phyloP scores from a whole-genome alignment of 192 early-diverging fungal species.

The Entomortierella beljakovae region DNA sequence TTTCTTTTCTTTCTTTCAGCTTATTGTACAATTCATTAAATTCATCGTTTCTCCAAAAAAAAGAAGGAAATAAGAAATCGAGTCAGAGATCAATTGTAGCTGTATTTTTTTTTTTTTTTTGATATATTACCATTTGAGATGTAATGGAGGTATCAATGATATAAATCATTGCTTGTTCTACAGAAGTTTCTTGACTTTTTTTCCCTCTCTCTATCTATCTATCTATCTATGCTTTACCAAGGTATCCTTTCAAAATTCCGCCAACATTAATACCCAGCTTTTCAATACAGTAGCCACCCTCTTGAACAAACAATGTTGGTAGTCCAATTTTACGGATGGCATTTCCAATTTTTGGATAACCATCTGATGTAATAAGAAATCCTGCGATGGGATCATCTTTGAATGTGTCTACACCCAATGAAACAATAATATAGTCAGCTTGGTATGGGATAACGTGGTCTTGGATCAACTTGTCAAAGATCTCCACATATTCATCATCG shows the following conservation, averaged over 20 bases:
- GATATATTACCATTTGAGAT: no score
- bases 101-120: no score
- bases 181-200: no score
- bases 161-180: no score
- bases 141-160: no score
- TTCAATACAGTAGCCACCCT: constrained; percentile 66
- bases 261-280: constrained; percentile 59
- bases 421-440: constrained; percentile 70
- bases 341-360: constrained; percentile 56
- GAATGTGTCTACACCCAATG: constrained; percentile 76
- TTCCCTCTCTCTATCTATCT: neutral
- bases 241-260: constrained; percentile 58
- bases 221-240: constrained; percentile 22
- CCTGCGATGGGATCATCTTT: constrained; percentile 64
- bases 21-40: constrained; percentile 39
- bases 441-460: constrained; percentile 58
- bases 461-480: constrained; percentile 56
- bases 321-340: constrained; percentile 45
- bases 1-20: constrained; percentile 14
- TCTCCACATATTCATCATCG: constrained; percentile 67
- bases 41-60: constrained; percentile 2
- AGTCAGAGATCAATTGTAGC: no score
- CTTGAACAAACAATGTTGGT: constrained; percentile 66
- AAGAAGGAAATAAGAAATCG: neutral
- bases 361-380: constrained; percentile 51